Evolutionary conservation across 768 basidiomycete species (phyloP), one percentile per base, ranked within the genome.

Genomic region (Pisolithus tinctorius): DNA sequence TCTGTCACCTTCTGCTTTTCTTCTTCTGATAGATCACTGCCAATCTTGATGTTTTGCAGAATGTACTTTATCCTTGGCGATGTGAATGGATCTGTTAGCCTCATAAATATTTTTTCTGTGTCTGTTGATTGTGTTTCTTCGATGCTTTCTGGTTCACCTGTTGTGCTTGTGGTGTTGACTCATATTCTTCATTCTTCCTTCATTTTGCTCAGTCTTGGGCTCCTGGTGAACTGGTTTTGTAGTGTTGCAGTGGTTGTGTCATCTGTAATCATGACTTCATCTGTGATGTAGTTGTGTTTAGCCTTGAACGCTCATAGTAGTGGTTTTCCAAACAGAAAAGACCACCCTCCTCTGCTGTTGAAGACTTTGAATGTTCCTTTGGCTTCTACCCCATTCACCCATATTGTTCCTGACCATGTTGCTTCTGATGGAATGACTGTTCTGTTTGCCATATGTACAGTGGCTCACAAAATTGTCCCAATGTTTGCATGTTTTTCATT

Each of bases 391-490:
- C 39, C 26, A 6, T 30, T 25, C 11, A 47, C 23, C 6, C 1
- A 0, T 31, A 50, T 37, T 1, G 6, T 16, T 3, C 56, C 56
- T 9, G 8, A 16, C 60, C 58, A 58, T 0, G 6, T 23, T 3
- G 51, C 58, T 16, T 51, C 13, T 2, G 52, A 54, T 7, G 41
- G 41, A 2, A 52, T 41, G 0, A 56, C n/a, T 0, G 34, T 8
- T 0, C 70, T 65, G 51, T 68, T 61, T 10, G 69, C 71, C 71
- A 73, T 70, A 2, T 60, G 40, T 6, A 73, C n/a, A n/a, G n/a
- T n/a, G n/a, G n/a, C n/a, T n/a, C n/a, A n/a, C n/a, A n/a, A n/a
- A n/a, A n/a, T n/a, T n/a, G n/a, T n/a, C n/a, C n/a, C n/a, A n/a
- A n/a, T n/a, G n/a, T n/a, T n/a, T n/a, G n/a, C n/a, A n/a, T n/a